Evolutionary conservation across 352 stramenopile genomes (phyloP), one percentile per base, ranked within the genome.

Genomic region (Aphanomyces cochlioides): DNA sequence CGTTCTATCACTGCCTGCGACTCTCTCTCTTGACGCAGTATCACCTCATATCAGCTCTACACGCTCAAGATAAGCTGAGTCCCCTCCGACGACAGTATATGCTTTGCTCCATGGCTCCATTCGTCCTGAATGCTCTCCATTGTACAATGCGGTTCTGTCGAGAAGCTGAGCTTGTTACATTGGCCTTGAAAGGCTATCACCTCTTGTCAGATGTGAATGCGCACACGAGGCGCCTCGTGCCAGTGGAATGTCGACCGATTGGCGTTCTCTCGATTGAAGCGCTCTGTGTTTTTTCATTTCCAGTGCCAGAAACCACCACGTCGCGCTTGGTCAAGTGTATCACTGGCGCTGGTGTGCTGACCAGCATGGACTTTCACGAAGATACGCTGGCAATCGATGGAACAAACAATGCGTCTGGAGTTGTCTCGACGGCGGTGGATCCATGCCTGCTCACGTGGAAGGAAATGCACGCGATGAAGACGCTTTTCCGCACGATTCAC

Each of bases 391-490:
- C 19, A n/a, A 13, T 39, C 6, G 54, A 28, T 10, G 28, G 21
- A 7, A 37, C 19, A 1, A 15, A 1, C 54, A 54, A 56, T 7
- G 39, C 37, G 19, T 7, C 10, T 5, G 21, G 21, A 37, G 4
- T 34, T 7, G 12, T 56, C 7, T 41, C n/a, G 17, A 8, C 37
- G 2, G 10, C n/a, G 4, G 5, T 28, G 2, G 63, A 69, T 8
- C 43, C 56, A 34, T 56, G 43, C 15, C 19, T 70, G 15, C 19
- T 70, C 54, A 92, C 78, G 48, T 95, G 87, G 87, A 80, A 85
- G 37, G 84, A 95, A 73, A 83, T 95, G 38, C 87, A 93, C 47
- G 87, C 87, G n/a, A 95, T 95, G 87, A 95, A 95, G 67, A 83
- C 85, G 10, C 74, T 95, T 17, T 93, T 92, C 59, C 84, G 83